Evolutionary conservation across 140 eudicot species (phyloP).

Genomic region (Ambrosia hybrid): DNA sequence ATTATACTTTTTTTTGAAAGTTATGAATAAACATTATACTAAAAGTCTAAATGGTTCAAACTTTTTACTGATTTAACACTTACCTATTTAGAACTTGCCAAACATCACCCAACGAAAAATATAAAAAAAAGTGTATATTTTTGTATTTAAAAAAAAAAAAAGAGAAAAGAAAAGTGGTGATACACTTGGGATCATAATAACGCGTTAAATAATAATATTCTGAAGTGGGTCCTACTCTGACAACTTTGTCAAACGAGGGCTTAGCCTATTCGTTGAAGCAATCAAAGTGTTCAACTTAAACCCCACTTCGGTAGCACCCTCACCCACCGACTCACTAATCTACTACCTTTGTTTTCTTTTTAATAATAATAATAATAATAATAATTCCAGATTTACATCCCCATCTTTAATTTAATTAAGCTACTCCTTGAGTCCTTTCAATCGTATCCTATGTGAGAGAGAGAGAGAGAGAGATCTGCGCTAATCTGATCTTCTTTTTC

Average conservation of each 20-base stretch:
- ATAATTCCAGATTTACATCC: not conserved
- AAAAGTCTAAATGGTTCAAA: no score
- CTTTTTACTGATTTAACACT: no score
- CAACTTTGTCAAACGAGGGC: constrained; percentile 22
- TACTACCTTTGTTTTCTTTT: constrained; percentile 11
- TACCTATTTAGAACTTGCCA: no score
- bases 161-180: no score
- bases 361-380: no score
- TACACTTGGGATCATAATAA: no score
- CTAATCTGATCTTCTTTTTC: constrained; percentile 21
- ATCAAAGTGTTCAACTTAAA: constrained; percentile 11
- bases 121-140: no score
- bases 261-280: constrained; percentile 9
- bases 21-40: no score
- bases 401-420: not conserved
- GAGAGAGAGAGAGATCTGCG: constrained; percentile 15
- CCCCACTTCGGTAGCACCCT: not conserved
- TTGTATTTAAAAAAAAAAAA: no score
- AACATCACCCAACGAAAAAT: no score
- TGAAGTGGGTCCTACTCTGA: constrained; percentile 25
- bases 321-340: constrained; percentile 27
- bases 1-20: no score
- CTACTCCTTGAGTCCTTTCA: not conserved
- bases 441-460: constrained; percentile 21
- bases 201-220: no score